Percentiles rank a stretch among this genome's conserved stretches.
phyloP scores from a whole-genome alignment of 2,329 filamentous ascomycete species.

The Penicillium palitans region DNA sequence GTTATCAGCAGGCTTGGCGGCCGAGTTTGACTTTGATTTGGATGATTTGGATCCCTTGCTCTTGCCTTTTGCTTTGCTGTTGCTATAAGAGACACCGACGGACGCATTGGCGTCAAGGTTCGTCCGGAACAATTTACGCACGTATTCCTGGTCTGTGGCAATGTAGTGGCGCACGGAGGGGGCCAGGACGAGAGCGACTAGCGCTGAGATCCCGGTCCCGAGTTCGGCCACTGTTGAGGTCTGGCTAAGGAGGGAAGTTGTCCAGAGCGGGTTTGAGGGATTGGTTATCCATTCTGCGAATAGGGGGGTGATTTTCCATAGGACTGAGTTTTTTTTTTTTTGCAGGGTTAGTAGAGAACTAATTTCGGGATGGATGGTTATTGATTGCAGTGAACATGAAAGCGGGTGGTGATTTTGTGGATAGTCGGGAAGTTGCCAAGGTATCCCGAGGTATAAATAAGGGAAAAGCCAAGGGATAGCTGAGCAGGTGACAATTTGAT shows the following conservation, averaged over 20 bases:
- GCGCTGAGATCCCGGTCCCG: conserved; percentile 81
- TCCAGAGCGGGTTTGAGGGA: conserved; percentile 61
- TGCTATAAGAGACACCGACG: neutral
- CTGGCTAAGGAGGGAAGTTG: conserved; percentile 52
- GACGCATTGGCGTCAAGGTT: conserved; percentile 62
- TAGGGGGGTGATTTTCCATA: conserved; percentile 87
- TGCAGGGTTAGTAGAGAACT: conserved; percentile 9
- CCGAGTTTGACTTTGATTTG: conserved; percentile 1
- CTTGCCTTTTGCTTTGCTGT: conserved; percentile 8
- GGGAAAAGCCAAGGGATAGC: conserved; percentile 3
- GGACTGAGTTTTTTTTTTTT: conserved; percentile 52
- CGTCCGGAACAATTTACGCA: conserved; percentile 70
- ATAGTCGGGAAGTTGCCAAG: neutral
- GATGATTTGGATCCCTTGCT: conserved; percentile 7
- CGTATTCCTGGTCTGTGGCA: conserved; percentile 86
- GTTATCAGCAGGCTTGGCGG: conserved; percentile 28
- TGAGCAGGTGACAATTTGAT: neutral
- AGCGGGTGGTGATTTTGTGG: neutral
- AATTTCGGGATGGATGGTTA: neutral
- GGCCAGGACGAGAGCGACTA: conserved; percentile 70
- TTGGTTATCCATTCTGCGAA: conserved; percentile 78
- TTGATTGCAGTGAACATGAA: neutral
- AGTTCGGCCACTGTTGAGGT: conserved; percentile 72
- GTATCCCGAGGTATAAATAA: neutral
- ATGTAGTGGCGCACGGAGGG: conserved; percentile 65